Conservation (phyloP, 352 stramenopile species). For the Pythium plurisporium region DNA sequence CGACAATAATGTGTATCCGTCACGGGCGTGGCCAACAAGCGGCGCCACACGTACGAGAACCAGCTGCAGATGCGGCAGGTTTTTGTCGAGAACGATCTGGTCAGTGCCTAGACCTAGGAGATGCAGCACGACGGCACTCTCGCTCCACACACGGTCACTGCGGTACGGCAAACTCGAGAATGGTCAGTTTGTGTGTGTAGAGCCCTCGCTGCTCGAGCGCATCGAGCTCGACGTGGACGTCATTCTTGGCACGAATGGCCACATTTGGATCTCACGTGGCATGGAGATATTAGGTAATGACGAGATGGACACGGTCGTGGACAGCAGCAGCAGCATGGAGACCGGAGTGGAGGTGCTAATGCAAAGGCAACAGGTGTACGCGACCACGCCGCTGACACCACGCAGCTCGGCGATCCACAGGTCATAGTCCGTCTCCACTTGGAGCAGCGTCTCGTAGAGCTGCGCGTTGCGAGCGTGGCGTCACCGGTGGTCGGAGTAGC, state of each 20-base stretch:
- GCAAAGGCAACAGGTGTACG: slow-evolving; percentile 89
- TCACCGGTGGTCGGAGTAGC: background rate
- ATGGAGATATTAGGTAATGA: slow-evolving; percentile 44
- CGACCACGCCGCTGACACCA: slow-evolving; percentile 54
- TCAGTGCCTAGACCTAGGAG: slow-evolving; percentile 90
- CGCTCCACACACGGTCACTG: slow-evolving; percentile 92
- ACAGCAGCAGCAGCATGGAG: slow-evolving; percentile 66
- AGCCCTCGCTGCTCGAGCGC: slow-evolving; percentile 87
- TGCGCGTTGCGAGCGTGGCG: background rate
- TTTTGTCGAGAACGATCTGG: slow-evolving; percentile 94
- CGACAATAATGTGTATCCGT: slow-evolving; percentile 96
- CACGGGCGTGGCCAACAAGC: slow-evolving; percentile 89
- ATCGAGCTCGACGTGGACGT: slow-evolving; percentile 91
- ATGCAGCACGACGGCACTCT: slow-evolving; percentile 91
- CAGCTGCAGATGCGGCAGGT: slow-evolving; percentile 95
- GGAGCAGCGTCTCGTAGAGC: background rate
- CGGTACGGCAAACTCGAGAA: slow-evolving; percentile 96
- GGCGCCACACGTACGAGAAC: slow-evolving; percentile 96
- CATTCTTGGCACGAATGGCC: slow-evolving; percentile 94
- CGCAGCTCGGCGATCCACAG: background rate
- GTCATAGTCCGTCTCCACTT: background rate
- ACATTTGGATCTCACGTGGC: slow-evolving; percentile 93
- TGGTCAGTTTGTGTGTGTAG: slow-evolving; percentile 89
- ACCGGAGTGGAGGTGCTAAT: slow-evolving; percentile 88
- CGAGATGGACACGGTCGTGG: slow-evolving; percentile 27